Percentiles rank a stretch among this genome's conserved stretches.
phyloP scores from a whole-genome alignment of 2,329 filamentous ascomycete species.

The Ceratocystis eucalypticola region DNA sequence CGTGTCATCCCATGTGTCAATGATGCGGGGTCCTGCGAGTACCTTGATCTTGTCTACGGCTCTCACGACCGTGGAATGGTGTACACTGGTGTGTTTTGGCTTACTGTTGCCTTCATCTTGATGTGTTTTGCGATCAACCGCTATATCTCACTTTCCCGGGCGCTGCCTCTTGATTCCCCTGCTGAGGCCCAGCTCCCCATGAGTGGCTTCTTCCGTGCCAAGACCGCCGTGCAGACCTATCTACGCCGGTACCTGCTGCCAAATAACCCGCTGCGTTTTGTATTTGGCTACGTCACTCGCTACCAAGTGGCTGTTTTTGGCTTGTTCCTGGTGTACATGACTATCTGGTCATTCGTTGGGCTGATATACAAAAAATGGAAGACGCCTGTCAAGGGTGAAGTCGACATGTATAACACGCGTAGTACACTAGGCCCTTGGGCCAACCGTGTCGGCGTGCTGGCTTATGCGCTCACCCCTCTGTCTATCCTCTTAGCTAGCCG shows the following conservation, averaged over 20 bases:
- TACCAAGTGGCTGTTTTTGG: conserved; percentile 51
- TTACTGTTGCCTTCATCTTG: conserved; percentile 32
- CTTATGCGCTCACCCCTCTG: conserved; percentile 61
- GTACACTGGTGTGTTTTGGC: conserved; percentile 39
- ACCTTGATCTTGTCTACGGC: conserved; percentile 38
- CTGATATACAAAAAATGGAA: conserved; percentile 56
- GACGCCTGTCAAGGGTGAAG: conserved; percentile 48
- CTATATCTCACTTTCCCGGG: not conserved
- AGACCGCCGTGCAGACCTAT: conserved; percentile 18
- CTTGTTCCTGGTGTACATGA: conserved; percentile 46
- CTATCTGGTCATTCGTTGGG: conserved; percentile 55
- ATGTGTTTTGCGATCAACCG: conserved; percentile 29
- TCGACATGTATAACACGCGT: conserved; percentile 48
- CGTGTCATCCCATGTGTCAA: conserved; percentile 34
- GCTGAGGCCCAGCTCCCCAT: conserved; percentile 21
- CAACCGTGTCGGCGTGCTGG: conserved; percentile 55
- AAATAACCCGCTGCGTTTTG: conserved; percentile 35
- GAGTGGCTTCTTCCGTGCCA: conserved; percentile 7
- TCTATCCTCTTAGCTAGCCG: conserved; percentile 53
- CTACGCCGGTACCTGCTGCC: conserved; percentile 44
- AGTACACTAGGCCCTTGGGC: conserved; percentile 53
- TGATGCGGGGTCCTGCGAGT: conserved; percentile 35
- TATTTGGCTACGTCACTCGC: conserved; percentile 56
- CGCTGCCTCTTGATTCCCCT: conserved; percentile 19
- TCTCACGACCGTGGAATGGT: conserved; percentile 39